Evolutionary conservation across 2,329 filamentous ascomycete species (phyloP), one percentile per base, ranked within the genome.

Genomic region (Sclerotinia nivalis): DNA sequence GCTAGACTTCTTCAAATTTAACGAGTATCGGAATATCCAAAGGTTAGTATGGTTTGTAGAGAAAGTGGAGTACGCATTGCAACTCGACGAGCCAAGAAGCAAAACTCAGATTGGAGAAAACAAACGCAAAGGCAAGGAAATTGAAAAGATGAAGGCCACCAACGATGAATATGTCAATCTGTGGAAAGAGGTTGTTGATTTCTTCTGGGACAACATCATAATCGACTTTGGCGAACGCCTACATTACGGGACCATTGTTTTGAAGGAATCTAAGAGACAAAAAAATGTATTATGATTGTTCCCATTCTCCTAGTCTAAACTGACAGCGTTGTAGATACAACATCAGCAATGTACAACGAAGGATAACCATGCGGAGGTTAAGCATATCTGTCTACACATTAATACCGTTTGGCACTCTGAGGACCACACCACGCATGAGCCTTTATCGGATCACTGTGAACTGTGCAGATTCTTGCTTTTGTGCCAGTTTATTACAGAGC

Each of bases 141-240:
- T 28, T 40, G 31, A 52, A 52, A 43, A 20, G 8, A 50, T 2
- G 7, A 8, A 22, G 4, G 5, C 2, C 28, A 9, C 34, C 40
- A 4, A 40, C 13, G 15, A 40, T 25, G 47, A 28, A 52, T 52
- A 40, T 5, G 22, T 64, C n/a, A 64, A 64, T 40, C 15, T 64
- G 9, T 64, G 61, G 61, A 34, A 64, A 9, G 61, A 64, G 4
- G n/a, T 64, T 22, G 31, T 64, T 8, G 47, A 34, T 7, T 64
- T 64, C 6, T 64, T 64, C 34, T 64, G 61, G 61, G 47, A 64
- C 3, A 64, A 64, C 6, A 4, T 52, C 22, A 20, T 40, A 15
- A 40, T 64, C 15, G 61, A 64, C 34, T 64, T 64, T 7, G 61
- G 61, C 1, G 47, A 43, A 18, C 61, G 61, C 12, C 34, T 64